Evolutionary conservation across 2,329 filamentous ascomycete species (phyloP).

Genomic region (Colletotrichum orchidophilum): DNA sequence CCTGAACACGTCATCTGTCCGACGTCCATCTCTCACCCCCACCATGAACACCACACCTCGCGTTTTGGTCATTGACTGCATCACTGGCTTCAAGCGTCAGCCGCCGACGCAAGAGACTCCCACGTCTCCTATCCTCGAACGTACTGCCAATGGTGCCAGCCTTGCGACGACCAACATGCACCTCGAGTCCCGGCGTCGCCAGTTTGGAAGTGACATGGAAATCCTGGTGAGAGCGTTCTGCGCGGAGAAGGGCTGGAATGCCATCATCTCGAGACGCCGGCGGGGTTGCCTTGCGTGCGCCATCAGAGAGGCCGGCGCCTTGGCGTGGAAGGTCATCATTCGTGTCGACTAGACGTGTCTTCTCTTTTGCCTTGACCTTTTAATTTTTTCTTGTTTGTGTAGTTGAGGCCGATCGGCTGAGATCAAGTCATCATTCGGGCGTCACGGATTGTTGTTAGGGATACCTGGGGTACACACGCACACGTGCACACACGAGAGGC

Average conservation of each 20-base stretch:
- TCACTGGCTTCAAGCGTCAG: constrained; percentile 59
- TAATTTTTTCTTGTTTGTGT: constrained; percentile 4
- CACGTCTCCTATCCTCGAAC: constrained; percentile 57
- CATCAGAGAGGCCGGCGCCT: constrained; percentile 76
- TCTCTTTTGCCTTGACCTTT: background rate
- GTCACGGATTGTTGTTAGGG: background rate
- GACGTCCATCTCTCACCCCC: constrained; percentile 44
- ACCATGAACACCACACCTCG: constrained; percentile 43
- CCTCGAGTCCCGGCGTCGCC: constrained; percentile 64
- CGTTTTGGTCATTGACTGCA: constrained; percentile 72
- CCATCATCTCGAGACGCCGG: constrained; percentile 72
- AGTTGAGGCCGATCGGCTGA: background rate
- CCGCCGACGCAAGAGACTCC: constrained; percentile 56
- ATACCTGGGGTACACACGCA: background rate
- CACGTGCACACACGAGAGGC: constrained; percentile 12
- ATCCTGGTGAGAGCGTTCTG: constrained; percentile 78
- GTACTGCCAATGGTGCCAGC: constrained; percentile 47
- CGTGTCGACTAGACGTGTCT: constrained; percentile 57
- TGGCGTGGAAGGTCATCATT: constrained; percentile 75
- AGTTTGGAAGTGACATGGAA: constrained; percentile 73
- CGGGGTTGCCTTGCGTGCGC: constrained; percentile 79
- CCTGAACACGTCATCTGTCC: constrained; percentile 43
- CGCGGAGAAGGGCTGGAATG: constrained; percentile 78
- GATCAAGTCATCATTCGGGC: background rate
- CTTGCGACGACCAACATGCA: constrained; percentile 62